A percentile compares a stretch with the other conserved stretches of the same genome.
These are phyloP conservation scores for Aspergillus ellipticus DNA, from an alignment of 495 filamentous ascomycete species.

Conservation along the genomic window DNA sequence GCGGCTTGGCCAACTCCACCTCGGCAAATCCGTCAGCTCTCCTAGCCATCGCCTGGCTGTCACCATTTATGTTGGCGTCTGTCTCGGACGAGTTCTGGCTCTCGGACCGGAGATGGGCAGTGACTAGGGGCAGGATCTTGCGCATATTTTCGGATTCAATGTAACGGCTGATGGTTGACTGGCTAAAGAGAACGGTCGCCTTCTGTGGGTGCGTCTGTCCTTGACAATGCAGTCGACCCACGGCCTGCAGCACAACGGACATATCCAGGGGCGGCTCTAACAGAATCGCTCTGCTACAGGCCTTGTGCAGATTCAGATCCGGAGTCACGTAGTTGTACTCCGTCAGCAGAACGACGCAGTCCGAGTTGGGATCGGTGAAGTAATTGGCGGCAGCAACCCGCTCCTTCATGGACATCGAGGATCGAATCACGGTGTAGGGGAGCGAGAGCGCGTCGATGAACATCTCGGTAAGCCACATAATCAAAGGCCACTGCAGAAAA, in stretches of 20 bases:
- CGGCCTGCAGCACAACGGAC: neutral
- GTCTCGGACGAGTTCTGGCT: too few relatives aligned
- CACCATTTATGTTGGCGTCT: too few relatives aligned
- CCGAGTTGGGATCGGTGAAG: neutral
- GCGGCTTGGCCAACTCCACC: too few relatives aligned
- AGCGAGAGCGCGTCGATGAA: neutral
- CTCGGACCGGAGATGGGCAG: neutral
- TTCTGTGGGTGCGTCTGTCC: conserved; percentile 9
- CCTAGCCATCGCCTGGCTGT: too few relatives aligned
- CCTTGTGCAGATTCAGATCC: conserved; percentile 2
- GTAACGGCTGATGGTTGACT: conserved; percentile 13
- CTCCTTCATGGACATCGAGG: neutral
- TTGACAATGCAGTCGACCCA: conserved; percentile 8
- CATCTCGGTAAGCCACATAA: neutral
- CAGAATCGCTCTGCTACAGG: conserved; percentile 1
- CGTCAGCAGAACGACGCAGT: conserved; percentile 8
- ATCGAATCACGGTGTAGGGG: neutral
- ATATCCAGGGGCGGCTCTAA: conserved; percentile 6
- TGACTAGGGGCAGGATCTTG: neutral
- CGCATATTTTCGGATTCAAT: neutral
- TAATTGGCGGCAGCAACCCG: neutral
- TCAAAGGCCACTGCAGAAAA: neutral
- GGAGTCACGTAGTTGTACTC: neutral
- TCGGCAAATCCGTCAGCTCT: too few relatives aligned
- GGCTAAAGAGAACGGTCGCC: conserved; percentile 11